These are phyloP conservation scores for Fusarium irregulare DNA, from an alignment of 2,329 filamentous ascomycete genomes.

Conservation along the genomic window DNA sequence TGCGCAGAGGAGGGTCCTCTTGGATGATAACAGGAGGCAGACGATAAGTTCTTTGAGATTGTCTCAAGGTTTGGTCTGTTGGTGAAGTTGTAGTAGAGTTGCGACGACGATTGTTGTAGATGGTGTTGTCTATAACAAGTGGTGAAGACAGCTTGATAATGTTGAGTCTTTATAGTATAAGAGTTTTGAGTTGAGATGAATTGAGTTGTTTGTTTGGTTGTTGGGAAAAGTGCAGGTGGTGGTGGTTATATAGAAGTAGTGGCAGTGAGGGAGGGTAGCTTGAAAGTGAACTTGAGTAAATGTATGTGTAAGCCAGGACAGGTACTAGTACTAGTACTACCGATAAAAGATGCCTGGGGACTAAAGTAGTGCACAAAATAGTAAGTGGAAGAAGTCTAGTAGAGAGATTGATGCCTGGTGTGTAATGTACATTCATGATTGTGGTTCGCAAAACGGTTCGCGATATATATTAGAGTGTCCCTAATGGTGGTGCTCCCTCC, in stretches of 20 bases:
- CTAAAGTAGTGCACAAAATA: slow-evolving; percentile 8
- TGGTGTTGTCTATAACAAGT: slow-evolving; percentile 39
- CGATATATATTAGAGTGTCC: slow-evolving; percentile 36
- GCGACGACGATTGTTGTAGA: slow-evolving; percentile 33
- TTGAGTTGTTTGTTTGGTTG: slow-evolving; percentile 36
- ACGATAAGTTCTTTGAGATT: slow-evolving; percentile 16
- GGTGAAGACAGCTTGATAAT: slow-evolving; percentile 35
- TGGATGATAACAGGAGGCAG: slow-evolving; percentile 41
- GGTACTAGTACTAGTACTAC: background rate
- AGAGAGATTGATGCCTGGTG: slow-evolving; percentile 37
- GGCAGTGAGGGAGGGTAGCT: slow-evolving; percentile 14
- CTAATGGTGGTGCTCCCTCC: slow-evolving; percentile 37
- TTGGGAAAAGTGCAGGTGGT: slow-evolving; percentile 21
- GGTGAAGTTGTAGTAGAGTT: slow-evolving; percentile 24
- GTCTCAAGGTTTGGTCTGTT: slow-evolving; percentile 17
- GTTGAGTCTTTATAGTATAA: slow-evolving; percentile 9
- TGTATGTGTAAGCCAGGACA: slow-evolving; percentile 28
- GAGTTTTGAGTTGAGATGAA: slow-evolving; percentile 16
- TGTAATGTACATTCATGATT: slow-evolving; percentile 9
- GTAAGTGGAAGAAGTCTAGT: slow-evolving; percentile 30
- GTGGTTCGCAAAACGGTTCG: slow-evolving; percentile 26
- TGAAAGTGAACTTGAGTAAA: slow-evolving; percentile 15
- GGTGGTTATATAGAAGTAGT: slow-evolving; percentile 41
- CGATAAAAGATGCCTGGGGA: slow-evolving; percentile 35
- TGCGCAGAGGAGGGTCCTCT: slow-evolving; percentile 40